These are phyloP conservation scores for Leccinum imitatum DNA, from an alignment of 768 basidiomycete genomes.

Conservation along the genomic window DNA sequence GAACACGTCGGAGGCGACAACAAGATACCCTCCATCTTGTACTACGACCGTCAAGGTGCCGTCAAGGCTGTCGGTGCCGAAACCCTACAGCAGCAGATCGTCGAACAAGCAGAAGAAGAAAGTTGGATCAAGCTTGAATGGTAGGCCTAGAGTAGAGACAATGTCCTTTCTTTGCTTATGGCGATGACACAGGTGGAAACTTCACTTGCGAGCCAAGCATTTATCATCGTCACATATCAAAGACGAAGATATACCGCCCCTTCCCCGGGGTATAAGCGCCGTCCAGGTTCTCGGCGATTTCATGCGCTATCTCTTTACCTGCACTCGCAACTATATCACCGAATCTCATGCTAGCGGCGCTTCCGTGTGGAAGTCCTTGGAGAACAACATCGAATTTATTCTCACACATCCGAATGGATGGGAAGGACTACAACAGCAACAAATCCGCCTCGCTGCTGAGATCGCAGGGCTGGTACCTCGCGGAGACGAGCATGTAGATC, in stretches of 20 bases:
- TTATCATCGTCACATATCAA: slow-evolving; percentile 23
- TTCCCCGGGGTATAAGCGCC: slow-evolving; percentile 23
- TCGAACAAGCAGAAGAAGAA: slow-evolving; percentile 41
- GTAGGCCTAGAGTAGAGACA: slow-evolving; percentile 18
- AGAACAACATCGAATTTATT: slow-evolving; percentile 23
- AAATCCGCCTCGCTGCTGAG: slow-evolving; percentile 27
- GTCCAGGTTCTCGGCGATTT: slow-evolving; percentile 28
- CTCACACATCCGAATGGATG: slow-evolving; percentile 34
- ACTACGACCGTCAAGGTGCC: slow-evolving; percentile 42
- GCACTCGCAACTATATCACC: slow-evolving; percentile 22
- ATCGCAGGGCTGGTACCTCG: slow-evolving; percentile 27
- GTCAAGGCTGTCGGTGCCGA: slow-evolving; percentile 47
- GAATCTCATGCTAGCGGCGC: slow-evolving; percentile 29
- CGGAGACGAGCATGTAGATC: slow-evolving; percentile 7
- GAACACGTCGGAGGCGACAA: slow-evolving; percentile 44
- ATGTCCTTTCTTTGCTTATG: background rate
- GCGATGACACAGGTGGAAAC: slow-evolving; percentile 28
- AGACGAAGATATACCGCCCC: slow-evolving; percentile 23
- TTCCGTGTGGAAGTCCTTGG: slow-evolving; percentile 24
- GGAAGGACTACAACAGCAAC: slow-evolving; percentile 31
- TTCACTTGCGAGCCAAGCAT: slow-evolving; percentile 36
- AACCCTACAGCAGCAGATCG: slow-evolving; percentile 33
- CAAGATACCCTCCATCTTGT: slow-evolving; percentile 50
- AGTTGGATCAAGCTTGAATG: slow-evolving; percentile 41
- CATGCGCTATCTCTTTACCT: slow-evolving; percentile 27